A percentile compares a stretch with the other conserved stretches of the same genome.
phyloP scores from a whole-genome alignment of 306 rosid genomes.

The Malus asiatica region DNA sequence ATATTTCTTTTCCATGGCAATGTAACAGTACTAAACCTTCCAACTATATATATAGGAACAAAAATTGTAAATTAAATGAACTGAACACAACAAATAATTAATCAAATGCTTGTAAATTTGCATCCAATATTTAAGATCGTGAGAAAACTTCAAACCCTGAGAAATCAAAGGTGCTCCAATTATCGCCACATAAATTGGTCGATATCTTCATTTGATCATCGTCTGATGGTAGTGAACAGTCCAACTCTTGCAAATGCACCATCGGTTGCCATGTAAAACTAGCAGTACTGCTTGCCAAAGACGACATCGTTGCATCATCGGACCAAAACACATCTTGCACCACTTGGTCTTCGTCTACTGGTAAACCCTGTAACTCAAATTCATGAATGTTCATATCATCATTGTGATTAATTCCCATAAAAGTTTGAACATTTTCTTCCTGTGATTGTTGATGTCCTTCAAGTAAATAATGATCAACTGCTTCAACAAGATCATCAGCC shows the following conservation, averaged over 20 bases:
- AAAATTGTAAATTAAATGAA: background rate
- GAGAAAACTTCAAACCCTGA: constrained; percentile 42
- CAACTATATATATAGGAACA: background rate
- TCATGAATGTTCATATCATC: constrained; percentile 15
- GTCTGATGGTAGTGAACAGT: constrained; percentile 23
- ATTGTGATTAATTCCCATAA: background rate
- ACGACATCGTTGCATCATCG: background rate
- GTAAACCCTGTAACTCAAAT: constrained; percentile 35
- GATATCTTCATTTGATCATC: constrained; percentile 22
- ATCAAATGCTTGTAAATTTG: background rate
- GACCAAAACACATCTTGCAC: constrained; percentile 16
- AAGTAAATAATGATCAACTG: background rate
- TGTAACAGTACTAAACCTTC: background rate
- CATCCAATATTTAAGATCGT: constrained; percentile 15
- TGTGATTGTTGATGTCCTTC: background rate
- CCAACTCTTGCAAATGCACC: constrained; percentile 35
- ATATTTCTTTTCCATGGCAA: background rate
- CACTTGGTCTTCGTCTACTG: constrained; percentile 14
- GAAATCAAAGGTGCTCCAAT: constrained; percentile 59
- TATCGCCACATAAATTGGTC: constrained; percentile 21
- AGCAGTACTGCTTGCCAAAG: background rate
- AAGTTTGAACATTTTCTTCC: background rate
- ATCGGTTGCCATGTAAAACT: constrained; percentile 30
- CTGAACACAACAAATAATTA: background rate
- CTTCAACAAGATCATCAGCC: constrained; percentile 3